Conservation (phyloP, 495 filamentous ascomycete genomes). For the Penicillium roqueforti region DNA sequence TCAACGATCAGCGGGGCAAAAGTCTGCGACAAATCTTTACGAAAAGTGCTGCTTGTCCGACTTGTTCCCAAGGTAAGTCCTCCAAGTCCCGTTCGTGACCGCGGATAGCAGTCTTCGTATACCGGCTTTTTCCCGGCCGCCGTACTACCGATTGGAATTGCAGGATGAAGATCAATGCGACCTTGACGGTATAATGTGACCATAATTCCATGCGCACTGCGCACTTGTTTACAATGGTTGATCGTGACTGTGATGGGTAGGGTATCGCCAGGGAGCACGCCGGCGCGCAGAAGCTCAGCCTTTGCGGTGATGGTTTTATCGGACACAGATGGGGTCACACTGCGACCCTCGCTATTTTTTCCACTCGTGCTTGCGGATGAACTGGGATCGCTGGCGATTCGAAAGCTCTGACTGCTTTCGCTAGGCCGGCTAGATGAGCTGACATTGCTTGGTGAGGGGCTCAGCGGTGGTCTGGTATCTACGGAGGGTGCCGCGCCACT, state of each 20-base stretch:
- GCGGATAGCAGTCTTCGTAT: constrained; percentile 82
- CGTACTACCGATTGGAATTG: constrained; percentile 56
- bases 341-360: constrained; percentile 41
- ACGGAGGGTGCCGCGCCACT: constrained; percentile 25
- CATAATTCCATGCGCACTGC: constrained; percentile 87
- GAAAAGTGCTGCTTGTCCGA: constrained; percentile 79
- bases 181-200: constrained; percentile 89
- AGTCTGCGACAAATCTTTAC: constrained; percentile 86
- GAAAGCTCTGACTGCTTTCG: constrained; percentile 54
- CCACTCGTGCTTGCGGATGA: constrained; percentile 36
- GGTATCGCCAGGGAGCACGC: constrained; percentile 80
- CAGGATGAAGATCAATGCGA: constrained; percentile 82
- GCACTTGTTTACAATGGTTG: constrained; percentile 79
- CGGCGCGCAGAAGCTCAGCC: constrained; percentile 76
- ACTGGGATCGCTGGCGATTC: constrained; percentile 36
- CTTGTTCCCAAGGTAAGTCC: constrained; percentile 77
- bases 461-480: constrained; percentile 42
- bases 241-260: constrained; percentile 76
- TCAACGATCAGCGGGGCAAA: constrained; percentile 84
- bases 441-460: constrained; percentile 58
- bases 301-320: constrained; percentile 78
- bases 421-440: constrained; percentile 60
- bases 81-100: constrained; percentile 64
- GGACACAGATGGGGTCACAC: constrained; percentile 37
- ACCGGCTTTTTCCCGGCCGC: constrained; percentile 60